Evolutionary conservation across 2,329 filamentous ascomycete species (phyloP), one percentile per base, ranked within the genome.

Genomic region (Scytalidium sp.): DNA sequence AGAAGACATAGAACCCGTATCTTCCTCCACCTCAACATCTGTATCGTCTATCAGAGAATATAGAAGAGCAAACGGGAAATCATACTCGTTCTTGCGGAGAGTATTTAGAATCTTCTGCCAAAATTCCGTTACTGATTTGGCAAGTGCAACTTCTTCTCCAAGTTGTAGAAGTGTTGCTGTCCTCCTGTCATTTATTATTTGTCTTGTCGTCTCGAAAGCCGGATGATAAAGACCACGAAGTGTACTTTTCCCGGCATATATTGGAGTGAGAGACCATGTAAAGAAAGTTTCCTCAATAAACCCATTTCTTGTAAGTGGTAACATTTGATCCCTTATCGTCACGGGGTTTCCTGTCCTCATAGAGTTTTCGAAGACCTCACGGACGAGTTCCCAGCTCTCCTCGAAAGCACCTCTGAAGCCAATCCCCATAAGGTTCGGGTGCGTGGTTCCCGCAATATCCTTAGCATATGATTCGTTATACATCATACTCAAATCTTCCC

Each of bases 241-340:
- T 11, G 79, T 79, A 2, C 87, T 86, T 43, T 90, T 85, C 19
- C 76, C 75, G 7, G 87, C 88, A 2, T 92, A 81, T 54, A 93
- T 75, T 0, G 89, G 89, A 15, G 91, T 86, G 42, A 93, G 81
- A 2, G 83, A 87, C 88, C 88, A 93, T 9, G 86, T 88, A 64
- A 91, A 93, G 63, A 88, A 93, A 0, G 87, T 85, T 63, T 94
- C 89, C 64, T 94, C 88, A 1, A 88, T 67, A 55, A 81, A 90
- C 1, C 83, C 81, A 54, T 80, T 79, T 7, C 89, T 80, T 32
- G 79, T 73, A 36, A 94, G 79, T 57, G 90, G 89, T 1, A 93
- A 71, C 53, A 83, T 83, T 53, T 93, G 87, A 58, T 93, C 88
- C 53, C 90, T 82, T 64, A 90, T 90, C 82, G 90, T 87, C 0